A percentile compares a stretch with the other conserved stretches of the same genome.
These are phyloP conservation scores for Malus domestica DNA, from an alignment of 306 rosid species.

Conservation along the genomic window DNA sequence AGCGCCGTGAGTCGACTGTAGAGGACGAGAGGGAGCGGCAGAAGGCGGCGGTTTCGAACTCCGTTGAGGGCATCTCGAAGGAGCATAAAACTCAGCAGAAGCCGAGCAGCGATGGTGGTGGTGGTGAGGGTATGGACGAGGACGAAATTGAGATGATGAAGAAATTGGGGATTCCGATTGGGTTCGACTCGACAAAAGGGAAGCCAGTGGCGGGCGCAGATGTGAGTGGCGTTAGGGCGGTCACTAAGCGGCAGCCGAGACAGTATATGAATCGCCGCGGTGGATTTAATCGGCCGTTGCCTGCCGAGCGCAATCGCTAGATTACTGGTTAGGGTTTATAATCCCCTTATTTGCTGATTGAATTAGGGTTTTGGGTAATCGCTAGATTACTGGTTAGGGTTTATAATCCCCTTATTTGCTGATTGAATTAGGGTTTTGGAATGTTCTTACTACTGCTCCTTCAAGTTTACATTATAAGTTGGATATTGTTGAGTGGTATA, in stretches of 20 bases:
- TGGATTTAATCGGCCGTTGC: constrained; percentile 95
- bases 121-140: constrained; percentile 36
- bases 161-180: constrained; percentile 78
- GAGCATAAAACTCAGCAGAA: constrained; percentile 47
- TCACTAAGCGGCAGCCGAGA: constrained; percentile 84
- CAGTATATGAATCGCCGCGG: constrained; percentile 99
- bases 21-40: constrained; percentile 62
- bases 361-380: constrained; percentile 17
- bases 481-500: not conserved
- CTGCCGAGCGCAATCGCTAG: constrained; percentile 85
- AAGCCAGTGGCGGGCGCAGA: constrained; percentile 87
- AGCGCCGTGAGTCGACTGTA: constrained; percentile 42
- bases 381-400: constrained; percentile 42
- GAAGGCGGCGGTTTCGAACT: constrained; percentile 66
- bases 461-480: not conserved
- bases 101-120: constrained; percentile 13
- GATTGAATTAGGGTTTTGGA: not conserved
- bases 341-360: not conserved
- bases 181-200: constrained; percentile 89
- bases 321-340: constrained; percentile 23
- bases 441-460: not conserved
- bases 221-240: constrained; percentile 75
- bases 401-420: not conserved
- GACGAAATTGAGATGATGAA: constrained; percentile 96
- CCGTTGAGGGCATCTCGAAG: constrained; percentile 68